Conservation (phyloP, 257 asterid species). For the Rehmannia glutinosa region DNA sequence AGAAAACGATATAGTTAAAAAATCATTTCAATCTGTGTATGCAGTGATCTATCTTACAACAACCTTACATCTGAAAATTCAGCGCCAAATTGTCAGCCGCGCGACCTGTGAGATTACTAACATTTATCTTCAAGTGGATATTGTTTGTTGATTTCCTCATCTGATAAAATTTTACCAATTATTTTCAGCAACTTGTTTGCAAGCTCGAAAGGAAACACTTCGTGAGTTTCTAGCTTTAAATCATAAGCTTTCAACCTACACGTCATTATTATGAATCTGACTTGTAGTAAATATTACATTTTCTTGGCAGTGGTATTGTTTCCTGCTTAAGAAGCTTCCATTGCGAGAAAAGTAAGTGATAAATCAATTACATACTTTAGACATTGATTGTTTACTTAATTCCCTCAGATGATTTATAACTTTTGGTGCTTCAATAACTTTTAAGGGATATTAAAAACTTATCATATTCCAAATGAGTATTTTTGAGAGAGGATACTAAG, state of each 20-base stretch:
- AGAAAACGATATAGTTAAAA: neutral
- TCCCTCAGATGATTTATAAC: neutral
- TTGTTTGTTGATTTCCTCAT: neutral
- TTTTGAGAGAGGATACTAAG: constrained; percentile 1
- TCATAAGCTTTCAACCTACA: neutral
- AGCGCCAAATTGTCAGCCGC: constrained; percentile 31
- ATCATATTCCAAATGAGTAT: neutral
- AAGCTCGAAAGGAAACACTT: constrained; percentile 43
- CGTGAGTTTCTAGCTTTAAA: constrained; percentile 35
- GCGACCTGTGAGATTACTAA: constrained; percentile 41
- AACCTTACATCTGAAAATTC: constrained; percentile 37
- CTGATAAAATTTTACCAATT: constrained; percentile 13
- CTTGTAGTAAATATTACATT: constrained; percentile 3
- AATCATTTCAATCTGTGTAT: constrained; percentile 14
- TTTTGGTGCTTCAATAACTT: neutral
- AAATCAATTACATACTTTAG: neutral
- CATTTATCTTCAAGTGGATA: neutral
- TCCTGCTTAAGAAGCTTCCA: constrained; percentile 42
- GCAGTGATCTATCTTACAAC: constrained; percentile 70
- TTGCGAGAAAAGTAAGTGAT: constrained; percentile 49
- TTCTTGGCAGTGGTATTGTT: constrained; percentile 38
- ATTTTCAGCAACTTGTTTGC: constrained; percentile 60
- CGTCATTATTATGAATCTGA: constrained; percentile 8
- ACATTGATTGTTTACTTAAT: neutral
- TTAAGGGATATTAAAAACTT: neutral